Percentiles rank a stretch among this genome's conserved stretches.
Evolutionary conservation across 163 green algal genomes (phyloP).

Genomic region (Prototheca stagnorum): DNA sequence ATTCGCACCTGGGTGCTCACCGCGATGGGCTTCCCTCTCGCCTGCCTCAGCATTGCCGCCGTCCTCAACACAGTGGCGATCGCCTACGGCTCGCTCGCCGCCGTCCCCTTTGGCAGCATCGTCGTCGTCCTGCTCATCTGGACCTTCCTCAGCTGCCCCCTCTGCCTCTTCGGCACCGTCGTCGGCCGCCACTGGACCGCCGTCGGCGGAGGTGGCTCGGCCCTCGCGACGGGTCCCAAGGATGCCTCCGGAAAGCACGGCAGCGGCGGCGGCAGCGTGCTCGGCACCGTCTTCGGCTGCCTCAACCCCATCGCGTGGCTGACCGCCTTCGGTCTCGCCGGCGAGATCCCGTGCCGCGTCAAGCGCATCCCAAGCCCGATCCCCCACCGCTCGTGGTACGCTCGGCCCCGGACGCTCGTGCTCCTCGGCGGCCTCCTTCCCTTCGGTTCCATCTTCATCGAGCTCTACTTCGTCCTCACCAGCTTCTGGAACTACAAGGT

Average conservation of each 20-base stretch:
- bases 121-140: constrained; percentile 82
- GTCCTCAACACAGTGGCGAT: constrained; percentile 91
- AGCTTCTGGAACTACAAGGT: constrained; percentile 97
- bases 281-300: too few relatives aligned
- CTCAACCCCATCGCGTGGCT: background rate
- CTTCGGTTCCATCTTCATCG: constrained; percentile 98
- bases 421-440: constrained; percentile 77
- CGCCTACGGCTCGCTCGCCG: constrained; percentile 76
- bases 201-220: too few relatives aligned
- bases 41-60: constrained; percentile 72
- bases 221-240: constrained; percentile 39
- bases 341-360: constrained; percentile 66
- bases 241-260: too few relatives aligned
- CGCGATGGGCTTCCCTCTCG: constrained; percentile 45
- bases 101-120: constrained; percentile 83
- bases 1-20: constrained; percentile 65
- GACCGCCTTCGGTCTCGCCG: too few relatives aligned
- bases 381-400: constrained; percentile 77
- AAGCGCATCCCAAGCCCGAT: constrained; percentile 93
- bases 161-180: constrained; percentile 78
- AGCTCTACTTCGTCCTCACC: constrained; percentile 97
- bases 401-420: constrained; percentile 53
- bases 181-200: constrained; percentile 77
- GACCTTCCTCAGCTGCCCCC: constrained; percentile 83
- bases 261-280: too few relatives aligned